A percentile compares a stretch with the other conserved stretches of the same genome.
Evolutionary conservation across 2,329 filamentous ascomycete species (phyloP).

Genomic region (Venturia effusa): DNA sequence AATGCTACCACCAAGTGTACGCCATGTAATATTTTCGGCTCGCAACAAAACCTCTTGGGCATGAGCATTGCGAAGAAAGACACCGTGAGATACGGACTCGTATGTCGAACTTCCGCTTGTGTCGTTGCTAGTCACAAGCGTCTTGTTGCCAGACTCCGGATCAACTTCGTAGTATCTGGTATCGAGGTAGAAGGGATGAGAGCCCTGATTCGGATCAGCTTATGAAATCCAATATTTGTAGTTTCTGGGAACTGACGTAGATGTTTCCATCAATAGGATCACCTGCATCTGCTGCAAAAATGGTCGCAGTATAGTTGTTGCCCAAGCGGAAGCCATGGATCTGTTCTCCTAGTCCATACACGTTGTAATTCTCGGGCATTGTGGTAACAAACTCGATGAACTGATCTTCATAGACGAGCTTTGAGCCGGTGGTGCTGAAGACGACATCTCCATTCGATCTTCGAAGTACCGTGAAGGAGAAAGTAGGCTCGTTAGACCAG

Average conservation of each 20-base stretch:
- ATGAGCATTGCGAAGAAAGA: conserved; percentile 68
- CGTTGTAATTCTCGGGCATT: conserved; percentile 60
- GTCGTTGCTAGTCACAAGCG: conserved; percentile 43
- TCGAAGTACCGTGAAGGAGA: conserved; percentile 45
- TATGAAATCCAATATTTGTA: background rate
- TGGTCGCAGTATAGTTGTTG: conserved; percentile 58
- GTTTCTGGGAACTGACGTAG: conserved; percentile 41
- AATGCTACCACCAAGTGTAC: conserved; percentile 62
- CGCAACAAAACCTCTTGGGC: conserved; percentile 61
- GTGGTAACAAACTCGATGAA: conserved; percentile 62
- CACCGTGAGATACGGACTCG: conserved; percentile 57
- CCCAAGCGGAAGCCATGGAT: conserved; percentile 62
- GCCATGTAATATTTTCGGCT: conserved; percentile 57
- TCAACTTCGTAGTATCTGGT: conserved; percentile 60
- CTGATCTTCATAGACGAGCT: conserved; percentile 64
- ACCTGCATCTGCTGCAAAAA: conserved; percentile 57
- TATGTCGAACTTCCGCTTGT: conserved; percentile 19
- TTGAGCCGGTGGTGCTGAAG: conserved; percentile 54
- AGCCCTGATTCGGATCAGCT: conserved; percentile 15
- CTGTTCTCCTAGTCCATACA: conserved; percentile 65
- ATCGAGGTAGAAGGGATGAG: conserved; percentile 69
- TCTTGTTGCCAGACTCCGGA: conserved; percentile 34
- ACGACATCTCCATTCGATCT: conserved; percentile 53
- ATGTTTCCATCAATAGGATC: conserved; percentile 56
- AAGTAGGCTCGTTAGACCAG: conserved; percentile 47